Base-by-base conservation (phyloP, 2,329 filamentous ascomycete genomes). In the Aspergillus awamori region DNA sequence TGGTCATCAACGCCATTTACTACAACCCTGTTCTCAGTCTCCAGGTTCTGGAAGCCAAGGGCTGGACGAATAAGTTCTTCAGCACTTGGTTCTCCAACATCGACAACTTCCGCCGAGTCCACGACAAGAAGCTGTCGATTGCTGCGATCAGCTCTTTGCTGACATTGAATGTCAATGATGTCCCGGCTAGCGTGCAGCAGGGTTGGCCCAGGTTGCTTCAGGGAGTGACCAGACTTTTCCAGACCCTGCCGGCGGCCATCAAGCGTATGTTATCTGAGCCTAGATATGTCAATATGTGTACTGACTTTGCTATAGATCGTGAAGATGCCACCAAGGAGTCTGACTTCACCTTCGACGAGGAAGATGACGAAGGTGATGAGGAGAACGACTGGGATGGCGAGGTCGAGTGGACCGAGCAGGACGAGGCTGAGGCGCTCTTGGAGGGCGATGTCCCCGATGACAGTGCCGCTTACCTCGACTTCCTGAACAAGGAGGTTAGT, bases 41-140 rank as follows among this genome's bases (percentile, higher is more conserved):
- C 22, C 89, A 93, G 64, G 87, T 97, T 39, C 85, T 99, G n/a
- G 95, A 99, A 80, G 81, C 84, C 57, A 94, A 96, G 72, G 89
- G 87, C 63, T 97, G 93, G 94, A 98, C 95, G 6, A 98, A 98
- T 80, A 96, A 96, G 74, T 99, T 99, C 81, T 99, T 99, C 83
- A 97, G 92, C 78, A 82, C 96, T 61, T 99, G 95, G 95, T 99
- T 99, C 77, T 92, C 92, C 45, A 96, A 89, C 80, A 99, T 99
- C 81, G 90, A 96, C 64, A 89, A 87, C 71, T 98, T 99, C 80
- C 91, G 87, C 56, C 87, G 95, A 45, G 95, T 99, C 2, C 95
- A 99, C 75, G 95, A 99, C 82, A 99, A 99, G 86, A 99, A 97
- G 83, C 84, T 99, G 26, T 97, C 92, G 64, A 97, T 99, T 70